phyloP scores from a whole-genome alignment of 2,329 filamentous ascomycete genomes.

The Penicillium sp. region DNA sequence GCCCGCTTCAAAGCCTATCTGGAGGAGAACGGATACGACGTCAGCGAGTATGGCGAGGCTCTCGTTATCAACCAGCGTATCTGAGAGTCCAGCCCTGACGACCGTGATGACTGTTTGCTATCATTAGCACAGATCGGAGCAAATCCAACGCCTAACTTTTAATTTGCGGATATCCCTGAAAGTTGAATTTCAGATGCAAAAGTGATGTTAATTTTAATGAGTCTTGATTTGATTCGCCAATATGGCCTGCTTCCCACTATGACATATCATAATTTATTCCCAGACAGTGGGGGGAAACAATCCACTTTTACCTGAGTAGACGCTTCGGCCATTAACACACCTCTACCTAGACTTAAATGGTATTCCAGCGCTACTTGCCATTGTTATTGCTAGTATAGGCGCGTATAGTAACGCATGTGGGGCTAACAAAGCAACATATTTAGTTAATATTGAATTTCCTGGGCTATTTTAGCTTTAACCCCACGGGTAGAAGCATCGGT shows the following conservation, averaged over 20 bases:
- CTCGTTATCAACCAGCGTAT: neutral
- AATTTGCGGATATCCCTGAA: neutral
- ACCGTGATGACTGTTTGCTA: neutral
- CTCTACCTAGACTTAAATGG: too few species aligned
- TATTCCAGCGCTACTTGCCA: too few species aligned
- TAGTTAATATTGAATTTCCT: too few species aligned
- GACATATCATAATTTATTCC: neutral
- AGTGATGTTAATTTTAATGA: neutral
- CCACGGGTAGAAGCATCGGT: too few species aligned
- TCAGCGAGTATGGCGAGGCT: slow-evolving; percentile 14
- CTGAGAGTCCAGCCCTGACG: neutral
- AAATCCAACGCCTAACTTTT: neutral
- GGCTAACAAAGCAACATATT: too few species aligned
- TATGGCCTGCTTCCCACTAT: neutral
- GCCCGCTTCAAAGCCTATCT: slow-evolving; percentile 48
- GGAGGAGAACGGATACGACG: slow-evolving; percentile 44
- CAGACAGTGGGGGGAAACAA: neutral
- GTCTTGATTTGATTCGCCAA: neutral
- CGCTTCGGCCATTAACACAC: too few species aligned
- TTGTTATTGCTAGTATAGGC: too few species aligned
- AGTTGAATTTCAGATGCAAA: neutral
- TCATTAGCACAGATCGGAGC: neutral
- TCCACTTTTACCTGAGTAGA: too few species aligned
- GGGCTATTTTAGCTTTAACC: too few species aligned
- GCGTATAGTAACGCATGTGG: too few species aligned